Base-by-base conservation (phyloP, 257 asterid species). In the Nicotiana benthamiana region DNA sequence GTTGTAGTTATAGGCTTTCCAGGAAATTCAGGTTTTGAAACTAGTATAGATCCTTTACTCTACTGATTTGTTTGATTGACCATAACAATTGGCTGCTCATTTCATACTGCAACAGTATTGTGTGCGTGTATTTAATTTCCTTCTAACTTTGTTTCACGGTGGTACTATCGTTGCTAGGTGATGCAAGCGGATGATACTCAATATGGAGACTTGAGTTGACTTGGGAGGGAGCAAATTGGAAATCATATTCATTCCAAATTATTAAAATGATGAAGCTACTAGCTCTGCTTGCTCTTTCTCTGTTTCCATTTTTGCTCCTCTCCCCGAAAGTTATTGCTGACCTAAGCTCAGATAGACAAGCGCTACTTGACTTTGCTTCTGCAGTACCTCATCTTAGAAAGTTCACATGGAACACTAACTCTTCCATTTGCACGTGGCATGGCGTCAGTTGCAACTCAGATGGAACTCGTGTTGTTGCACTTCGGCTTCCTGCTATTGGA, bases 401-500 rank as follows among this genome's bases (percentile, higher is more conserved):
- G 22, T 90, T 92, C 81, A 87, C 87, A 80, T 92, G 97, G 97
- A 83, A 65, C 54, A 81, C 83, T 66, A 56, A 80, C 22, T 68
- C 95, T 11, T 87, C 86, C 51, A 59, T 92, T 4, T 93, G 97
- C 91, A 82, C 91, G 17, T 92, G 97, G 97, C 43, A 80, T 2
- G 97, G 97, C 6, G 89, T 92, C 85, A 75, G 91, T 12, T 93
- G 97, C 89, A 80, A 85, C 48, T 32, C 87, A 2, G 83, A 88
- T 13, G 84, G 77, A 2, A 52, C 75, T 51, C 94, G 90, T 56
- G 97, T 92, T 0, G 75, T 84, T 56, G 83, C 87, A 30, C 93
- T 93, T 67, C 92, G 95, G 54, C 97, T 93, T 11, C 97, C 97
- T 12, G 97, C 82, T 4, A 77, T 82, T 6, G 97, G 95, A 11